A percentile compares a stretch with the other conserved stretches of the same genome.
phyloP scores from a whole-genome alignment of 805 yeast genomes.

The Cyberlindnera maclurae region DNA sequence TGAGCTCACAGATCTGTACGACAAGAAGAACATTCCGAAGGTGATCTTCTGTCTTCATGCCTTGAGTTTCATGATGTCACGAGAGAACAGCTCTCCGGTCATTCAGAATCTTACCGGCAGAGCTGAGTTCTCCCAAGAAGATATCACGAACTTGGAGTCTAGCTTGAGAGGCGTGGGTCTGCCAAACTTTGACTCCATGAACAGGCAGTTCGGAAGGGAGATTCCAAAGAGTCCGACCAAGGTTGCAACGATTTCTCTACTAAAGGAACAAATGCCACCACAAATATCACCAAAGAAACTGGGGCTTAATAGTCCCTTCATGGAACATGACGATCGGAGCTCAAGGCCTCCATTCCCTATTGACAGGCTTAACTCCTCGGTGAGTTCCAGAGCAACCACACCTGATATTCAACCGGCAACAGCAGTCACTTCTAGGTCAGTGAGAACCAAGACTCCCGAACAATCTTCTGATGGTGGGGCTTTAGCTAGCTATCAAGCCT shows the following conservation, averaged over 20 bases:
- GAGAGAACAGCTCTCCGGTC: slow-evolving; percentile 45
- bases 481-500: slow-evolving; percentile 13
- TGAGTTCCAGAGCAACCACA: neutral
- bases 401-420: neutral
- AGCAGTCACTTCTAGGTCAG: neutral
- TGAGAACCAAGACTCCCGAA: too few species aligned
- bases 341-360: slow-evolving; percentile 6
- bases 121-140: slow-evolving; percentile 58
- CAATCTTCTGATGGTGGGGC: slow-evolving; percentile 2
- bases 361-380: slow-evolving; percentile 2
- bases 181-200: slow-evolving; percentile 67
- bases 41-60: slow-evolving; percentile 94
- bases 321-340: slow-evolving; percentile 7
- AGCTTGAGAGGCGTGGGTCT: slow-evolving; percentile 59
- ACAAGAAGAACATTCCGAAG: slow-evolving; percentile 85
- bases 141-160: slow-evolving; percentile 57
- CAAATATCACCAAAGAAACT: slow-evolving; percentile 2
- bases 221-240: slow-evolving; percentile 13
- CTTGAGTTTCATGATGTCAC: slow-evolving; percentile 62
- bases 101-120: slow-evolving; percentile 59
- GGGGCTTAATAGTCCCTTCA: slow-evolving; percentile 14
- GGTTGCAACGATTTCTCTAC: neutral
- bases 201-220: slow-evolving; percentile 32
- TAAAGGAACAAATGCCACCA: neutral
- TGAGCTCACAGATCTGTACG: slow-evolving; percentile 89